Conservation (phyloP, 495 filamentous ascomycete genomes). For the Jackrogersella minutella region DNA sequence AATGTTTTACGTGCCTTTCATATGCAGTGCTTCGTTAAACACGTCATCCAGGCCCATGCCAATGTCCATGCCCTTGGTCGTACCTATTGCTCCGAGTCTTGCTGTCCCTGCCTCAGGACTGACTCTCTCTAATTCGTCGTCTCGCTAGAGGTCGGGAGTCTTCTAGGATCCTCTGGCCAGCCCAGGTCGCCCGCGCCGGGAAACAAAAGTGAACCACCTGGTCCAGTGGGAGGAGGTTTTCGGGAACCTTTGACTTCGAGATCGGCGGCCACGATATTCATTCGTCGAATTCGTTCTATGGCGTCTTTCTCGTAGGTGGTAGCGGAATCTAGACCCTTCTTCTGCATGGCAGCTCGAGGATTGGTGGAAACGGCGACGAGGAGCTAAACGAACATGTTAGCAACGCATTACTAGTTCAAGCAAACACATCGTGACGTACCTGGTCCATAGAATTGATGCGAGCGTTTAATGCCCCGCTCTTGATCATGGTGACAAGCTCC, state of each 20-base stretch:
- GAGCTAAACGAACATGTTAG: conserved; percentile 51
- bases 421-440: conserved; percentile 50
- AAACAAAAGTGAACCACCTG: not conserved
- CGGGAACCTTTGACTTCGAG: conserved; percentile 68
- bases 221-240: conserved; percentile 23
- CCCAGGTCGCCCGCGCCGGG: conserved; percentile 32
- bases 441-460: conserved; percentile 84
- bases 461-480: conserved; percentile 72
- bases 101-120: not conserved
- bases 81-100: not conserved
- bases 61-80: not conserved
- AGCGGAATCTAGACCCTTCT: conserved; percentile 69
- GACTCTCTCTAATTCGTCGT: conserved; percentile 1
- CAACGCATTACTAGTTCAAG: not conserved
- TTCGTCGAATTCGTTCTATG: conserved; percentile 74
- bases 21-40: not conserved
- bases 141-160: not conserved
- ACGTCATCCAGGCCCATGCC: not conserved
- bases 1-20: not conserved
- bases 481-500: conserved; percentile 81
- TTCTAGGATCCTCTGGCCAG: conserved; percentile 30
- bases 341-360: conserved; percentile 71
- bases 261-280: conserved; percentile 76
- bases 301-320: conserved; percentile 76
- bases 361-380: conserved; percentile 74